Evolutionary conservation across 1,284 basidiomycete genomes (phyloP).

Genomic region (Leccinum cinnamomeum): DNA sequence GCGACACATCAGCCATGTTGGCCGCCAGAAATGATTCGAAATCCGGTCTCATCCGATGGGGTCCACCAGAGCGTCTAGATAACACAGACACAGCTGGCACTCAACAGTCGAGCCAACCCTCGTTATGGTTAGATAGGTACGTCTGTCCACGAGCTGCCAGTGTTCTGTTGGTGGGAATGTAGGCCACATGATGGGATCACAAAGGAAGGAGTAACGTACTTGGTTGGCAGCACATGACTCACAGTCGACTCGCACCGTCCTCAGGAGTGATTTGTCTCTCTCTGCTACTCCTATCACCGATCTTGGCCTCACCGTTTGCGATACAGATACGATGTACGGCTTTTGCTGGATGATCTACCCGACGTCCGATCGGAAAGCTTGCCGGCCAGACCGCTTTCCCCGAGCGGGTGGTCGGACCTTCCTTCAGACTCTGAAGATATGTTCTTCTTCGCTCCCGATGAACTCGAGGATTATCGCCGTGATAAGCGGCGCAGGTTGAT

Average conservation of each 20-base stretch:
- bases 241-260: not conserved
- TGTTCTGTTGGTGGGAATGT: slow-evolving; percentile 2
- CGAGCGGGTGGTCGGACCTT: slow-evolving; percentile 75
- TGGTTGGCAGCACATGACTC: slow-evolving; percentile 9
- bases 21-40: slow-evolving; percentile 29
- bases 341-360: slow-evolving; percentile 60
- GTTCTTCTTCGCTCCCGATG: slow-evolving; percentile 70
- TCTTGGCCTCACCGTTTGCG: slow-evolving; percentile 16
- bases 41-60: slow-evolving; percentile 50
- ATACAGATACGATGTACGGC: slow-evolving; percentile 75
- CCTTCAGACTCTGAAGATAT: slow-evolving; percentile 82
- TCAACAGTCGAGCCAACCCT: slow-evolving; percentile 22
- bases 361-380: slow-evolving; percentile 1
- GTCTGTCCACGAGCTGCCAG: slow-evolving; percentile 19
- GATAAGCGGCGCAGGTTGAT: slow-evolving; percentile 66
- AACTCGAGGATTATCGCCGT: slow-evolving; percentile 63
- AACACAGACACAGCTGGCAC: slow-evolving; percentile 5
- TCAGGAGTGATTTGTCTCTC: slow-evolving; percentile 15
- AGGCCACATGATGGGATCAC: slow-evolving; percentile 9
- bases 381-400: slow-evolving; percentile 37
- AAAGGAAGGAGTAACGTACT: slow-evolving; percentile 8
- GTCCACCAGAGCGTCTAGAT: slow-evolving; percentile 13
- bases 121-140: slow-evolving; percentile 67
- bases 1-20: slow-evolving; percentile 14
- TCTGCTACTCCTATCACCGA: slow-evolving; percentile 12